These are phyloP conservation scores for Naumovozyma dairenensis DNA, from an alignment of 805 yeast species.

Conservation along the genomic window DNA sequence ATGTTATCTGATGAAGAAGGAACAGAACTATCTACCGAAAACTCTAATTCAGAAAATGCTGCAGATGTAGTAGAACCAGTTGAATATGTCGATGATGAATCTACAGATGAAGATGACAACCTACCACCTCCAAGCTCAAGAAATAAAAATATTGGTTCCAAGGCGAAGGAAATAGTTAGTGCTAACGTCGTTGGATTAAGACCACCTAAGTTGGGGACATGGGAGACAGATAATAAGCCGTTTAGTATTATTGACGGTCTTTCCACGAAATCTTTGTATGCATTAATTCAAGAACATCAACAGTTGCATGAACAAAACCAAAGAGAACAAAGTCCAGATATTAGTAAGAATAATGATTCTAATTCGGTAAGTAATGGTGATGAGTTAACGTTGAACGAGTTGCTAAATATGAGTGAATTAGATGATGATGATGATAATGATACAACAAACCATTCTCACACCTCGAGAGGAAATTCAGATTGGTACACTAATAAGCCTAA, in stretches of 20 bases:
- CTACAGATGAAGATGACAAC: slow-evolving; percentile 87
- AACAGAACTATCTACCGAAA: not conserved
- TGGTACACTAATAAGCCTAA: slow-evolving; percentile 33
- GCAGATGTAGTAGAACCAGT: slow-evolving; percentile 29
- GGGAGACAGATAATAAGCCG: slow-evolving; percentile 78
- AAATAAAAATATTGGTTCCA: slow-evolving; percentile 52
- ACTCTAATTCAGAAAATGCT: slow-evolving; percentile 8
- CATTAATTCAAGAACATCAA: slow-evolving; percentile 32
- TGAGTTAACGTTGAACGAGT: slow-evolving; percentile 58
- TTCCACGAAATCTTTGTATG: slow-evolving; percentile 72
- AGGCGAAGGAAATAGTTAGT: slow-evolving; percentile 87
- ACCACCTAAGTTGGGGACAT: slow-evolving; percentile 88
- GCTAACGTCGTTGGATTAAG: slow-evolving; percentile 75
- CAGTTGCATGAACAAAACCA: slow-evolving; percentile 19
- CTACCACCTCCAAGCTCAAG: slow-evolving; percentile 59
- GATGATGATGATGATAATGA: slow-evolving; percentile 62
- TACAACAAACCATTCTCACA: slow-evolving; percentile 28
- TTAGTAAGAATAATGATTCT: slow-evolving; percentile 1
- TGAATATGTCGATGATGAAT: slow-evolving; percentile 60
- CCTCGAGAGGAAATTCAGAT: slow-evolving; percentile 29
- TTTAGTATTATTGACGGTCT: slow-evolving; percentile 93
- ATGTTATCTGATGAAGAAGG: slow-evolving; percentile 37
- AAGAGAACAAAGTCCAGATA: slow-evolving; percentile 17
- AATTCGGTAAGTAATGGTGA: slow-evolving; percentile 20
- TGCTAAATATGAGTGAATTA: slow-evolving; percentile 78